Conservation (phyloP, 169 alveolate species). For the Plasmodium reichenowi region DNA sequence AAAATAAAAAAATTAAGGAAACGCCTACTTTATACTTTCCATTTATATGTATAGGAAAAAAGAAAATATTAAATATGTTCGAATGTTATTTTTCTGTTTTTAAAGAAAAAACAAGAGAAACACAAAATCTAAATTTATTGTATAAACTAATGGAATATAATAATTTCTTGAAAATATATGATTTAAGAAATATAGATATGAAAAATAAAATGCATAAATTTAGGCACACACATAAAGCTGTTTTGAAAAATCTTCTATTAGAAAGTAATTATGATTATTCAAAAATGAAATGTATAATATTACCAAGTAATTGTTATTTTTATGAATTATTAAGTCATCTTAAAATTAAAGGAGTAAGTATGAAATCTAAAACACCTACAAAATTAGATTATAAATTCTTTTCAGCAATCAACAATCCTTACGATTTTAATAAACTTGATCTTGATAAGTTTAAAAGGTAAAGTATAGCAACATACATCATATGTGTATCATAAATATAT, state of each 20-base stretch:
- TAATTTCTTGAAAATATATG: constrained; percentile 27
- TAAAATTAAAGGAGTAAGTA: constrained; percentile 4
- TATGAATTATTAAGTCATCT: constrained; percentile 28
- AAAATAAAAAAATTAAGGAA: background rate
- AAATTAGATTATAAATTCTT: background rate
- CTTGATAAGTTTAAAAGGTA: constrained; percentile 17
- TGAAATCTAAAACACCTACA: background rate
- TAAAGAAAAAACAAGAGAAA: constrained; percentile 71
- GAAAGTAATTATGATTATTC: constrained; percentile 11
- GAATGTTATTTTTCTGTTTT: constrained; percentile 44
- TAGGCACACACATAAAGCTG: background rate
- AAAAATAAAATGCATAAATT: constrained; percentile 25
- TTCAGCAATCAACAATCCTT: constrained; percentile 42
- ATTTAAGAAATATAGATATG: constrained; percentile 12
- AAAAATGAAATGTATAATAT: constrained; percentile 1
- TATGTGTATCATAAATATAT: background rate
- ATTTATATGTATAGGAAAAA: constrained; percentile 39
- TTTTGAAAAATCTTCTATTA: constrained; percentile 12
- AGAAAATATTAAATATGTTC: constrained; percentile 40
- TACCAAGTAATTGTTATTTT: constrained; percentile 55
- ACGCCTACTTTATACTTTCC: constrained; percentile 16
- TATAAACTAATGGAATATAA: constrained; percentile 26
- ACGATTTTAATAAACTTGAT: constrained; percentile 15
- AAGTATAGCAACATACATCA: background rate
- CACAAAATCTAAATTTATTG: constrained; percentile 52